Conservation (phyloP, 441 rosid species). For the Breynia disticha region DNA sequence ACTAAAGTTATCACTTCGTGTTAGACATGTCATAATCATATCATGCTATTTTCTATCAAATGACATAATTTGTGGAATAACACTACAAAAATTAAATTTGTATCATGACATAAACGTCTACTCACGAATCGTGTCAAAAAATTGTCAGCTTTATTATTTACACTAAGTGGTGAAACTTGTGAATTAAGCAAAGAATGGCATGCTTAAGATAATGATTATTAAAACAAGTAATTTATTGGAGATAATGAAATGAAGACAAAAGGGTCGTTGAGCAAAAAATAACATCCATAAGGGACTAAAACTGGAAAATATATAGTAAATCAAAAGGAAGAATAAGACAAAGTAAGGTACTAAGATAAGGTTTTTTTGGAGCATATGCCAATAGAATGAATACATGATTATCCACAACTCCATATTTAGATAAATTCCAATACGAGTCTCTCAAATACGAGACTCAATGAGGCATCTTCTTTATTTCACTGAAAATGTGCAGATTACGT, state of each 20-base stretch:
- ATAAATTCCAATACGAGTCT: no score
- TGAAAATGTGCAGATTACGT: no score
- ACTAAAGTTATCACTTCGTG: no score
- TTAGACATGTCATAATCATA: no score
- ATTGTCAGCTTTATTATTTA: no score
- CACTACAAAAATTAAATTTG: no score
- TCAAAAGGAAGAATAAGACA: conserved; percentile 11
- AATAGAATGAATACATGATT: conserved; percentile 24
- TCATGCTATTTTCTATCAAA: no score
- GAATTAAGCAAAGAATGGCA: conserved; percentile 10
- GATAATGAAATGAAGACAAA: conserved; percentile 4
- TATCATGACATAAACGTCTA: no score
- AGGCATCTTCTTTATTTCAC: no score
- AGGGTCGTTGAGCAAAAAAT: conserved; percentile 15
- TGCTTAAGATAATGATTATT: conserved; percentile 1
- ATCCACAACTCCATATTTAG: conserved; percentile 40
- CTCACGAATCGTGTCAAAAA: no score
- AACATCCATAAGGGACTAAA: conserved; percentile 8
- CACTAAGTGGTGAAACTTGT: not conserved
- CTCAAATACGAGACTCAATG: no score
- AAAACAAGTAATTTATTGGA: not conserved
- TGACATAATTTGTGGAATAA: no score
- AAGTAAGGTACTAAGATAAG: conserved; percentile 8
- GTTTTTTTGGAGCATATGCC: conserved; percentile 22
- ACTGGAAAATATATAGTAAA: conserved; percentile 11